Evolutionary conservation across 2,329 filamentous ascomycete species (phyloP), one percentile per base, ranked within the genome.

Genomic region (Diaporthe nobilis): DNA sequence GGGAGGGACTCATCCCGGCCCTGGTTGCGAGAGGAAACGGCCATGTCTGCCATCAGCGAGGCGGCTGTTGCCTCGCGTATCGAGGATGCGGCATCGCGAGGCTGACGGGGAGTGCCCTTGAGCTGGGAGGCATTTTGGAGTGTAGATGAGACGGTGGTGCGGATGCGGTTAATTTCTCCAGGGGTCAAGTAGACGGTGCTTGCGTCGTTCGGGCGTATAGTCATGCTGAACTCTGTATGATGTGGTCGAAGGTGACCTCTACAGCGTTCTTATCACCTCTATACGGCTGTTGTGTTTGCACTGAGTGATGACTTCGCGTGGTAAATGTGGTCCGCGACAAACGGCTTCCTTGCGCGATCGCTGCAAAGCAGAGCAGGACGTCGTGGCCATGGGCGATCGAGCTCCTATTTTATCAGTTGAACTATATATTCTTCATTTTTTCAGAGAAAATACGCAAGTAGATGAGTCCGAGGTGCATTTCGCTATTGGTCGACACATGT

Each of bases 11-110:
- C 57, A 5, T 4, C 20, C 34, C 22, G 20, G 57, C 34, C 34
- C 57, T 37, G 57, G 22, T 13, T 39, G 8, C 28, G 57, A 4
- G 34, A 42, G 34, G 34, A 37, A 22, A 3, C 57, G n/a, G 57
- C 57, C 57, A 60, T 60, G 22, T 60, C 57, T 42, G 57, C 57
- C 57, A 60, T n/a, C 22, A 60, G 34, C 9, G 57, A 60, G 9
- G 57, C 57, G 22, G 15, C 57, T 12, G 57, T 60, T 6, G 34
- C 57, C 15, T 39, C 57, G 10, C 34, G 57, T 22, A 39, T n/a
- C 4, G 57, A 39, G 2, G 34, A n/a, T 22, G 10, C 10, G 4
- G 57, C 10, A 39, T 60, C 57, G 22, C 57, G 57, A 42, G 57
- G 31, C 34, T 39, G 20, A 10, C 57, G 57, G 10, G 22, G 57